Evolutionary conservation across 2,329 filamentous ascomycete genomes (phyloP).

Genomic region (Fusarium acutatum): DNA sequence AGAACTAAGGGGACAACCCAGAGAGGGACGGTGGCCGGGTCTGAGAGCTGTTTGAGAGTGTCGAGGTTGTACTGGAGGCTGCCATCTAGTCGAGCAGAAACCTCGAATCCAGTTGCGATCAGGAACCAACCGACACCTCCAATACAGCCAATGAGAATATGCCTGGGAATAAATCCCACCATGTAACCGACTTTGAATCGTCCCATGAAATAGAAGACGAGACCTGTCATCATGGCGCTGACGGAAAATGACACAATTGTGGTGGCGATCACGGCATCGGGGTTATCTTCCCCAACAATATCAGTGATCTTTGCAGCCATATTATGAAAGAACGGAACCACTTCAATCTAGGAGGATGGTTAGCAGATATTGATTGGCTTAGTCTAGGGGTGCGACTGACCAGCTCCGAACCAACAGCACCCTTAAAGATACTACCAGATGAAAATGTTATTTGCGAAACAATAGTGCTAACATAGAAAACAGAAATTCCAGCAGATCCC

Average conservation of each 20-base stretch:
- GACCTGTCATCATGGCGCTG: conserved; percentile 88
- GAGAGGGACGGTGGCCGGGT: conserved; percentile 76
- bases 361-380: background rate
- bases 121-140: conserved; percentile 97
- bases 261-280: conserved; percentile 89
- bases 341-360: conserved; percentile 75
- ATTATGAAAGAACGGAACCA: conserved; percentile 98
- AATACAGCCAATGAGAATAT: conserved; percentile 96
- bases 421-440: conserved; percentile 84
- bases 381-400: conserved; percentile 52
- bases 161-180: conserved; percentile 95
- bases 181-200: conserved; percentile 87
- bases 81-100: conserved; percentile 87
- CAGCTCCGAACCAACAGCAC: conserved; percentile 94
- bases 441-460: conserved; percentile 93
- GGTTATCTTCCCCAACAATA: conserved; percentile 79
- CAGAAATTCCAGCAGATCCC: conserved; percentile 93
- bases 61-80: conserved; percentile 82
- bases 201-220: conserved; percentile 93
- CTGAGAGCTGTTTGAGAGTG: conserved; percentile 79
- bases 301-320: conserved; percentile 92
- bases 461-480: conserved; percentile 98
- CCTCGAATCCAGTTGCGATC: conserved; percentile 89
- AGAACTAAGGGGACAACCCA: conserved; percentile 85
- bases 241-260: conserved; percentile 91